Percentiles rank a stretch among this genome's conserved stretches.
Conservation (phyloP, 176 grass and related monocot species). For the Musa troglodytarum region DNA sequence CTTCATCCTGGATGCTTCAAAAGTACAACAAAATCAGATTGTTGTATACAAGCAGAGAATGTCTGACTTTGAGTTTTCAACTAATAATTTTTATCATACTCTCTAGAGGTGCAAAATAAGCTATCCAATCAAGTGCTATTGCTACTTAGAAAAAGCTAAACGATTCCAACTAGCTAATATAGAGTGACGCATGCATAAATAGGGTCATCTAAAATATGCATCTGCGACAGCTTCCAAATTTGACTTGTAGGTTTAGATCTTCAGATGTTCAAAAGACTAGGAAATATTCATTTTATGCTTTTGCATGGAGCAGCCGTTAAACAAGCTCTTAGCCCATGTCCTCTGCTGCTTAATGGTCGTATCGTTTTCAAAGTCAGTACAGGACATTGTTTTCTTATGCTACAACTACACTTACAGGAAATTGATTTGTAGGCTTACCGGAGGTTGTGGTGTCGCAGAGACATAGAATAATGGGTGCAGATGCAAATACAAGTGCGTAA, state of each 20-base stretch:
- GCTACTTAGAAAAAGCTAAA: not conserved
- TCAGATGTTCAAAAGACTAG: not conserved
- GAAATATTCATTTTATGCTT: too few species aligned
- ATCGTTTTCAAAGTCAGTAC: not conserved
- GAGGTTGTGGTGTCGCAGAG: too few species aligned
- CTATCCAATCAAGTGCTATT: not conserved
- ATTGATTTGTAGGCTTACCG: too few species aligned
- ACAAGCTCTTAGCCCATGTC: not conserved
- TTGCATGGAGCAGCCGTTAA: too few species aligned
- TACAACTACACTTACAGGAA: too few species aligned
- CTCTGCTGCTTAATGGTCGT: not conserved
- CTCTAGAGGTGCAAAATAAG: not conserved
- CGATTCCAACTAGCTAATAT: too few species aligned
- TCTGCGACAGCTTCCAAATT: not conserved
- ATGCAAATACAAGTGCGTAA: too few species aligned
- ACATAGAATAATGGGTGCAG: too few species aligned
- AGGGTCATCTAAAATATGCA: not conserved
- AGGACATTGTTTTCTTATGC: too few species aligned
- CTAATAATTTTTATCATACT: not conserved
- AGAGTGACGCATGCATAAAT: not conserved
- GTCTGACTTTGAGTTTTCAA: not conserved
- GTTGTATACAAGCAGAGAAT: not conserved
- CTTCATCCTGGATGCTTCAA: not conserved
- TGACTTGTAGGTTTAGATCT: not conserved
- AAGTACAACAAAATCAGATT: not conserved